Percentiles rank a stretch among this genome's conserved stretches.
Evolutionary conservation across 2,329 filamentous ascomycete species (phyloP).

Genomic region (Calonectria henricotiae): DNA sequence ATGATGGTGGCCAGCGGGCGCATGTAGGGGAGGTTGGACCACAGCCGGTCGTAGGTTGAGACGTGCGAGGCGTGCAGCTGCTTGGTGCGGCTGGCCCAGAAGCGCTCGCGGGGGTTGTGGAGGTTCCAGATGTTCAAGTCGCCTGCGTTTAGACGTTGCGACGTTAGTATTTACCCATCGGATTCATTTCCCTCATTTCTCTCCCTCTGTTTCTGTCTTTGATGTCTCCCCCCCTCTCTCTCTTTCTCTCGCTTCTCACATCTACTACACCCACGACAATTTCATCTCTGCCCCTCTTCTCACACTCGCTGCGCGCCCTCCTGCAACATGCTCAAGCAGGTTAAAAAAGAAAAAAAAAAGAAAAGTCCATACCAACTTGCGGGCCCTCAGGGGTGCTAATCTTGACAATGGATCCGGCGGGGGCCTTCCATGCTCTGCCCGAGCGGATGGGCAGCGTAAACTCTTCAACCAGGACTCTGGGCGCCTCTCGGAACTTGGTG

Average conservation of each 20-base stretch:
- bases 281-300: conserved; percentile 13
- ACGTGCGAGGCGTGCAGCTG: conserved; percentile 87
- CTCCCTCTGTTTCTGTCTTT: neutral
- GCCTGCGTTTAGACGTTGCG: conserved; percentile 60
- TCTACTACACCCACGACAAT: neutral
- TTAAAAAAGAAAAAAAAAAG: neutral
- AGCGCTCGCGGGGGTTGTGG: conserved; percentile 83
- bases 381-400: conserved; percentile 84
- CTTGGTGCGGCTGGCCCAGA: conserved; percentile 86
- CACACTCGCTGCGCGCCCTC: neutral
- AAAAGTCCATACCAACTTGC: conserved; percentile 74
- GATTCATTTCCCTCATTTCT: neutral
- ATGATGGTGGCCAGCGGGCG: conserved; percentile 82
- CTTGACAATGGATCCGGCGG: conserved; percentile 78
- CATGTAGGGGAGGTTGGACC: conserved; percentile 85
- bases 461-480: conserved; percentile 62
- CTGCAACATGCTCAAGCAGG: neutral
- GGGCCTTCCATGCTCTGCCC: conserved; percentile 81
- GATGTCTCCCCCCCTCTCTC: neutral
- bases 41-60: conserved; percentile 80
- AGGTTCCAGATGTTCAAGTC: conserved; percentile 88
- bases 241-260: neutral
- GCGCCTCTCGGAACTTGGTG: conserved; percentile 71
- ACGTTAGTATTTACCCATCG: conserved; percentile 19
- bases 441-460: conserved; percentile 82